These are phyloP conservation scores for Knufia fluminis DNA, from an alignment of 2,329 filamentous ascomycete genomes.

Conservation along the genomic window DNA sequence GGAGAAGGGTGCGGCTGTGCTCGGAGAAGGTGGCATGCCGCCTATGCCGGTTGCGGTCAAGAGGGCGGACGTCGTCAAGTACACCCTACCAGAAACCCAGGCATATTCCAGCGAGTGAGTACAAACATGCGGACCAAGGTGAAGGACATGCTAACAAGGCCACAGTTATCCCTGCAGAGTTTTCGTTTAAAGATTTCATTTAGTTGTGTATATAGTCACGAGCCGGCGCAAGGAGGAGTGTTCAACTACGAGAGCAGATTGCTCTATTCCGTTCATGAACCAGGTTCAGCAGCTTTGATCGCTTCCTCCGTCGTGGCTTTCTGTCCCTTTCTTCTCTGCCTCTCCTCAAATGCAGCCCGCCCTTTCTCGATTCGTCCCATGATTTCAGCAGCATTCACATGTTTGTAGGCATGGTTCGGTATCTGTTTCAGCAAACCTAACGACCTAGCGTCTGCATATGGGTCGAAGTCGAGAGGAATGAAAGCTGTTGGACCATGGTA, in stretches of 20 bases:
- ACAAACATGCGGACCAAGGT: not conserved
- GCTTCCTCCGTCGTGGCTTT: constrained; percentile 70
- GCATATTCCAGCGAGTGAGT: constrained; percentile 55
- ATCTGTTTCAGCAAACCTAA: constrained; percentile 81
- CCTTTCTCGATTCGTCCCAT: constrained; percentile 83
- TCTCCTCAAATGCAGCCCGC: constrained; percentile 77
- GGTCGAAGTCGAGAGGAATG: constrained; percentile 67
- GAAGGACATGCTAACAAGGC: constrained; percentile 11
- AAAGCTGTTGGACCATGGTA: constrained; percentile 96
- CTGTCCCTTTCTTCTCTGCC: constrained; percentile 80
- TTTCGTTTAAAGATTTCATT: constrained; percentile 28
- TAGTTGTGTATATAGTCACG: constrained; percentile 2
- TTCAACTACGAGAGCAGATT: constrained; percentile 24
- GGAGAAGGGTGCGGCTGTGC: constrained; percentile 45
- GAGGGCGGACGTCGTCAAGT: constrained; percentile 51
- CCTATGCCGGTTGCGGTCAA: constrained; percentile 69
- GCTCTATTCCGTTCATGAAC: constrained; percentile 41
- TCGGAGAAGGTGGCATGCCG: constrained; percentile 71
- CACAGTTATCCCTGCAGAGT: constrained; percentile 38
- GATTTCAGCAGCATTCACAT: constrained; percentile 88
- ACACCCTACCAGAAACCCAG: constrained; percentile 59
- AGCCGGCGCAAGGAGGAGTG: constrained; percentile 1
- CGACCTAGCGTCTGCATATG: constrained; percentile 68
- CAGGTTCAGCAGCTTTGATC: constrained; percentile 47
- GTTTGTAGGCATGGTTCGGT: constrained; percentile 64